Conservation (phyloP, 805 yeast species). For the Candida xyloterini region DNA sequence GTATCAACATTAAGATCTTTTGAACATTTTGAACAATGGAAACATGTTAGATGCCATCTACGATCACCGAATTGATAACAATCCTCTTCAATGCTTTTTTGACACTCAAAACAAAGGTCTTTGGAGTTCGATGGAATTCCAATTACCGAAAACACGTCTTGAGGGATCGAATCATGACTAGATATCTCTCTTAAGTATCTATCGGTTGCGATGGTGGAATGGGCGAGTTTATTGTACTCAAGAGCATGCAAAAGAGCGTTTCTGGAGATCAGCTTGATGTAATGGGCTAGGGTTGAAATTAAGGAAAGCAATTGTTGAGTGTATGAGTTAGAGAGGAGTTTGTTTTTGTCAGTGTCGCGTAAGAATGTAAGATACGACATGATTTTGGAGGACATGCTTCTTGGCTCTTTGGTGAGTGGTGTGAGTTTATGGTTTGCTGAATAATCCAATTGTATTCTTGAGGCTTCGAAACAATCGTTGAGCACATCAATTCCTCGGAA, state of each 20-base stretch:
- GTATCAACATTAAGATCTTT: slow-evolving; percentile 37
- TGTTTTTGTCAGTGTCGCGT: slow-evolving; percentile 49
- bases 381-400: slow-evolving; percentile 82
- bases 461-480: slow-evolving; percentile 22
- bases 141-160: slow-evolving; percentile 39
- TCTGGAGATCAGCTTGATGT: slow-evolving; percentile 78
- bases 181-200: slow-evolving; percentile 55
- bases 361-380: slow-evolving; percentile 85
- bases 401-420: slow-evolving; percentile 59
- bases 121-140: slow-evolving; percentile 58
- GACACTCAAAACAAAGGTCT: slow-evolving; percentile 73
- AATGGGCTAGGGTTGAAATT: slow-evolving; percentile 90
- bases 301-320: slow-evolving; percentile 72
- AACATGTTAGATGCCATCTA: slow-evolving; percentile 84
- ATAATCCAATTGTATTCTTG: slow-evolving; percentile 23
- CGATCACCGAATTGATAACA: slow-evolving; percentile 59
- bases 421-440: slow-evolving; percentile 31
- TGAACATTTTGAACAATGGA: slow-evolving; percentile 61
- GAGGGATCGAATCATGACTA: slow-evolving; percentile 41
- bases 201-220: slow-evolving; percentile 60
- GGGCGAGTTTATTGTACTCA: slow-evolving; percentile 55
- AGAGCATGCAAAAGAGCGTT: slow-evolving; percentile 76
- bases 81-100: slow-evolving; percentile 77
- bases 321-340: slow-evolving; percentile 35
- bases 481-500: slow-evolving; percentile 68